Evolutionary conservation across 2,329 filamentous ascomycete species (phyloP), one percentile per base, ranked within the genome.

Genomic region (Ceratocystis huliohia): DNA sequence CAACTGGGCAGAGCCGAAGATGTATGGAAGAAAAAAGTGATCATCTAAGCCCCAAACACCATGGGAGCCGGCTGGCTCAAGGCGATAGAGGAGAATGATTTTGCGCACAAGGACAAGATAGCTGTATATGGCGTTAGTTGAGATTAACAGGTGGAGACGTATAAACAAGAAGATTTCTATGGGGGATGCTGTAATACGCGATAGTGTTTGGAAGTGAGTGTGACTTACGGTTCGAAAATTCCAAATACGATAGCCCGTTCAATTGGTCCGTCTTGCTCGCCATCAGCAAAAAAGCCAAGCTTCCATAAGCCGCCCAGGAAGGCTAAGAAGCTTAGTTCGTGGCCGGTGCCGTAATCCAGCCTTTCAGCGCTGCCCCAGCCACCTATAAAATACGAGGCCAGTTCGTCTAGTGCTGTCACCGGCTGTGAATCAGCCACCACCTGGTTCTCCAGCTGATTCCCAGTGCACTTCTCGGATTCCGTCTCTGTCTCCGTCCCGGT

Each of bases 31-130:
- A 74, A 99, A 97, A 7, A 86, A 92, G 76, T 99, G 93, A 74
- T 99, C 94, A 74, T 99, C 94, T n/a, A 99, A 81, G 22, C 94
- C 94, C 94, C 94, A 99, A 22, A 99, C 94, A 2, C 94, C 94
- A 73, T 97, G 94, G 1, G 93, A 96, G 1, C 94, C 94, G 5
- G 94, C 94, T 3, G 94, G 94, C 73, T 99, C 94, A 22, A 99
- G 83, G 0, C 87, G 96, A 74, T 97, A 99, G 1, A 87, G 93
- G 63, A 90, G 79, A 71, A 99, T 96, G 8, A 99, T 81, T 53
- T 83, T 85, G 48, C 94, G 87, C 59, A 96, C 80, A 1, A 97
- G 86, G 41, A 80, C 78, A n/a, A 96, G 79, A 72, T 96, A 96
- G 50, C 88, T 91, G 72, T 30, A 17, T 13, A 50, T 71, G 28